Percentiles rank a stretch among this genome's conserved stretches.
Evolutionary conservation across 371 early-diverging fungal species (phyloP).

Genomic region (Apophysomyces sp.): DNA sequence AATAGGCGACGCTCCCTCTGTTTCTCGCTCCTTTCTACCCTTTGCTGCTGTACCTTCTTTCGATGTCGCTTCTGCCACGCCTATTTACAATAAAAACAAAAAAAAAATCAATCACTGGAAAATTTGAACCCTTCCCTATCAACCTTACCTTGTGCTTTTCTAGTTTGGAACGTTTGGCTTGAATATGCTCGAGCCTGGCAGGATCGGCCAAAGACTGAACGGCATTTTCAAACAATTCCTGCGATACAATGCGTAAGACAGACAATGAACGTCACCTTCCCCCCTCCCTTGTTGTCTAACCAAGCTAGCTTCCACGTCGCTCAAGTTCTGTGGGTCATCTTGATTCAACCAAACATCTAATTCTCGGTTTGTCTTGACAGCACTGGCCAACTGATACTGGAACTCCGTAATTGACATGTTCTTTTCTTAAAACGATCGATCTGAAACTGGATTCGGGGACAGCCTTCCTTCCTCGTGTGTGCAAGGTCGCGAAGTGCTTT

Average conservation of each 20-base stretch:
- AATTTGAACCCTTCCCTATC: no score
- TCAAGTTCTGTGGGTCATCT: not conserved
- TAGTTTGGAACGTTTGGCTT: not conserved
- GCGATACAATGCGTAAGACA: not conserved
- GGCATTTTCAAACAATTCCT: not conserved
- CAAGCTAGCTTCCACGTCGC: not conserved
- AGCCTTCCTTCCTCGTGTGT: no score
- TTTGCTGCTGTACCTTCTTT: not conserved
- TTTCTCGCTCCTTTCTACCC: not conserved
- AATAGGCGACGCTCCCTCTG: not conserved
- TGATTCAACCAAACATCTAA: not conserved
- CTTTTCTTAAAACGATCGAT: no score
- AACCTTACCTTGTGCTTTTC: not conserved
- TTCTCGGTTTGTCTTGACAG: not conserved
- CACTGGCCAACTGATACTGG: not conserved
- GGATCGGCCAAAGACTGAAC: not conserved
- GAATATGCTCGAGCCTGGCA: not conserved
- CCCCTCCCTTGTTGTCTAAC: not conserved
- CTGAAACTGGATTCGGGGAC: no score
- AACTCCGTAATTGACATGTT: not conserved
- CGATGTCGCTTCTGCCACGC: not conserved
- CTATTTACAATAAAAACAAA: not conserved
- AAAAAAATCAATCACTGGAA: no score
- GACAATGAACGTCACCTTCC: not conserved
- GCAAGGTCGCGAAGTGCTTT: no score